These are phyloP conservation scores for Populus simonii DNA, from an alignment of 345 rosid species.

Conservation along the genomic window DNA sequence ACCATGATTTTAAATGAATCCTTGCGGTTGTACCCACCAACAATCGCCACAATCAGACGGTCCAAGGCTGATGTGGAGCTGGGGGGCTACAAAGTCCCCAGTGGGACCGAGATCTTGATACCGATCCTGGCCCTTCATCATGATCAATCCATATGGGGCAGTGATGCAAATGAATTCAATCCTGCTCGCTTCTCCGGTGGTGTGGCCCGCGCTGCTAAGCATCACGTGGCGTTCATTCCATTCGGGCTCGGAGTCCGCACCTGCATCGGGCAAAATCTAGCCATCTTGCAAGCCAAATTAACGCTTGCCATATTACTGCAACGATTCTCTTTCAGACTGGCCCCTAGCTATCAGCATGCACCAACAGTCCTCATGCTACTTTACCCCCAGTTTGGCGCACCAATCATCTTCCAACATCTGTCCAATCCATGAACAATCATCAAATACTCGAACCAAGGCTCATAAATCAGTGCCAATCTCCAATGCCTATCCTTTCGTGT, in stretches of 20 bases:
- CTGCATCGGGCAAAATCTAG: constrained; percentile 67
- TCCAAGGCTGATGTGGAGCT: constrained; percentile 47
- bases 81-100: constrained; percentile 47
- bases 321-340: constrained; percentile 36
- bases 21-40: constrained; percentile 60
- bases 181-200: constrained; percentile 64
- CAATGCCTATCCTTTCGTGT: background rate
- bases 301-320: constrained; percentile 34
- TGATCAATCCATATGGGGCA: constrained; percentile 56
- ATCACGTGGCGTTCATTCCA: constrained; percentile 51
- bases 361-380: constrained; percentile 39
- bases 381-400: constrained; percentile 64
- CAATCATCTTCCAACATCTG: constrained; percentile 47
- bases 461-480: background rate
- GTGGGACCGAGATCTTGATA: constrained; percentile 42
- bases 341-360: constrained; percentile 55
- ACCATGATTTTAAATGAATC: constrained; percentile 60
- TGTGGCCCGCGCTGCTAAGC: constrained; percentile 57
- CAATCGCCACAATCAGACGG: constrained; percentile 30
- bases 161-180: constrained; percentile 61
- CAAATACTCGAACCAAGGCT: constrained; percentile 15
- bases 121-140: constrained; percentile 50
- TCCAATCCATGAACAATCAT: background rate
- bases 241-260: constrained; percentile 62
- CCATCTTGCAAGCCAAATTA: constrained; percentile 56